Conservation (phyloP, 2,329 filamentous ascomycete genomes). For the Penicillium sp. region DNA sequence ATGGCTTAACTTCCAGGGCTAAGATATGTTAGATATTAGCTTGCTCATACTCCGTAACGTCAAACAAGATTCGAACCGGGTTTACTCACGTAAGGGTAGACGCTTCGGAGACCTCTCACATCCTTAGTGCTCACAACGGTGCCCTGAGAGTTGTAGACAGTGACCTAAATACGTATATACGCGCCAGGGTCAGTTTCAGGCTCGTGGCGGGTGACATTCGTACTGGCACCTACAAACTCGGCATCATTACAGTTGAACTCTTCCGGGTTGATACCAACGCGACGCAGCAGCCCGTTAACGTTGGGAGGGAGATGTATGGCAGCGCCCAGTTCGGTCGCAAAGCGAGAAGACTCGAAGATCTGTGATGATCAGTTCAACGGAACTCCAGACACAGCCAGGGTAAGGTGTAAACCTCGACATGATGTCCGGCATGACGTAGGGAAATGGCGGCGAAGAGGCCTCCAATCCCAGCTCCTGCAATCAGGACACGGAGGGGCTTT, state of each 20-base stretch:
- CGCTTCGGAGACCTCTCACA: too few species aligned
- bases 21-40: not conserved
- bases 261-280: not conserved
- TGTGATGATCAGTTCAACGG: not conserved
- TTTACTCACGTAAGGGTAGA: too few species aligned
- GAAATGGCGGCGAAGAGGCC: slow-evolving; percentile 6
- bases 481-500: not conserved
- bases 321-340: not conserved
- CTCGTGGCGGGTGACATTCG: too few species aligned
- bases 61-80: too few species aligned
- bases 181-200: too few species aligned
- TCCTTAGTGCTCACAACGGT: too few species aligned
- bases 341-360: slow-evolving; percentile 5
- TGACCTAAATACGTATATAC: too few species aligned
- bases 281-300: slow-evolving; percentile 1
- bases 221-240: not conserved
- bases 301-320: slow-evolving; percentile 3
- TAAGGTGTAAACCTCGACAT: not conserved
- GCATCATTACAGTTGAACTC: not conserved
- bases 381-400: too few species aligned
- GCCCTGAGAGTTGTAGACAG: too few species aligned
- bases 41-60: too few species aligned
- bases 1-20: slow-evolving; percentile 6
- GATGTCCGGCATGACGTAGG: not conserved
- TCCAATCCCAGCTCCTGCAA: slow-evolving; percentile 3